A percentile compares a stretch with the other conserved stretches of the same genome.
Evolutionary conservation across 1,284 basidiomycete species (phyloP).

Genomic region (Mycosarcoma mackinlayi): DNA sequence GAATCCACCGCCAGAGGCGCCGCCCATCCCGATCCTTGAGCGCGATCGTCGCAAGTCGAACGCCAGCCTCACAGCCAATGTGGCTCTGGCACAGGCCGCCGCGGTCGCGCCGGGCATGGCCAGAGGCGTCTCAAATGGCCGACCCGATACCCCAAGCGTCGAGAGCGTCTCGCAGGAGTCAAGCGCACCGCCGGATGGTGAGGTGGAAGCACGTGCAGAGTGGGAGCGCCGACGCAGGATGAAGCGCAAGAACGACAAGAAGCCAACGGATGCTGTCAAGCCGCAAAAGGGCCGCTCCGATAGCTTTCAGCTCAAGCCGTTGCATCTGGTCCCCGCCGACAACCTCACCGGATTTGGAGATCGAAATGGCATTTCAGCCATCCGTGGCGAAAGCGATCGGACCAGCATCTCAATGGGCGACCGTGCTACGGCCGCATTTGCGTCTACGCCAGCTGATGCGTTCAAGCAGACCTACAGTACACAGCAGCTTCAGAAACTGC

Average conservation of each 20-base stretch:
- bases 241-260: slow-evolving; percentile 45
- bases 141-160: slow-evolving; percentile 26
- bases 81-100: slow-evolving; percentile 36
- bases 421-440: slow-evolving; percentile 12
- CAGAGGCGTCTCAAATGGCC: slow-evolving; percentile 9
- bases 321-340: slow-evolving; percentile 55
- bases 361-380: slow-evolving; percentile 12
- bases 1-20: slow-evolving; percentile 24
- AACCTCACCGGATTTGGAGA: slow-evolving; percentile 18
- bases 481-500: slow-evolving; percentile 59
- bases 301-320: slow-evolving; percentile 53
- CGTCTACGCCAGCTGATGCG: slow-evolving; percentile 6
- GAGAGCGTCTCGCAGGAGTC: slow-evolving; percentile 53
- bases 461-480: slow-evolving; percentile 48
- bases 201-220: slow-evolving; percentile 64
- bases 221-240: slow-evolving; percentile 62
- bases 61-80: slow-evolving; percentile 40
- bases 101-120: slow-evolving; percentile 1
- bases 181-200: slow-evolving; percentile 64
- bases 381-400: slow-evolving; percentile 19
- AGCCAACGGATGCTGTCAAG: slow-evolving; percentile 20
- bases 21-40: slow-evolving; percentile 31
- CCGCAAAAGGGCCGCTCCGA: slow-evolving; percentile 21
- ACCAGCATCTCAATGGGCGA: slow-evolving; percentile 14
- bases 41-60: slow-evolving; percentile 45